Conservation (phyloP, 371 early-diverging fungal genomes). For the Funneliformis caledonium region DNA sequence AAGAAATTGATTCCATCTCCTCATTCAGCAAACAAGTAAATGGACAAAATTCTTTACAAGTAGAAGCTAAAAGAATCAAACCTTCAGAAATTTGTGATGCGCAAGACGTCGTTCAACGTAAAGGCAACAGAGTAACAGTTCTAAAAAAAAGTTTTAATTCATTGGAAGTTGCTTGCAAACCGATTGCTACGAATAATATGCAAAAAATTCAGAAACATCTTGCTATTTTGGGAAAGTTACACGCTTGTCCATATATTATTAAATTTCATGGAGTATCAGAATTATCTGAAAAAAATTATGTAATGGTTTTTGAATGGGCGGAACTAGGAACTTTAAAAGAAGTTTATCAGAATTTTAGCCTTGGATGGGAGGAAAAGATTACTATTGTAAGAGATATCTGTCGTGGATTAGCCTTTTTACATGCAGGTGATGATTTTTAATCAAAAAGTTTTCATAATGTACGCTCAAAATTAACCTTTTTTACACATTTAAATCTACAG, state of each 20-base stretch:
- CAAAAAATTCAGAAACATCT: background rate
- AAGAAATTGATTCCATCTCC: background rate
- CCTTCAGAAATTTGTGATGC: background rate
- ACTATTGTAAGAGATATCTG: constrained; percentile 1
- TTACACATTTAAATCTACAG: background rate
- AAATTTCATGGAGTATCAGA: constrained; percentile 25
- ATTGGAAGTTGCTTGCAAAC: constrained; percentile 5
- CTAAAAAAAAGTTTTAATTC: background rate
- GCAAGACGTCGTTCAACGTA: background rate
- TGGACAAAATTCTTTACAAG: background rate
- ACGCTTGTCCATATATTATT: constrained; percentile 16
- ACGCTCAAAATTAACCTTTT: background rate
- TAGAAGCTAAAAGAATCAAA: background rate
- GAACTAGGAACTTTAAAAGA: constrained; percentile 17
- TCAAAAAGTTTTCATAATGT: background rate
- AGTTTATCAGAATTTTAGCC: background rate
- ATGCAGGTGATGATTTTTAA: background rate
- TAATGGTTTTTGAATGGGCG: constrained; percentile 37
- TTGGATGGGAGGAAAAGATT: constrained; percentile 1
- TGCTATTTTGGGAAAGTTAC: constrained; percentile 15
- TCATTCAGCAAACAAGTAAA: background rate
- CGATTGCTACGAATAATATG: background rate
- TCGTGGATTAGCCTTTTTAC: constrained; percentile 30
- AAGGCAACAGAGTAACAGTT: background rate
- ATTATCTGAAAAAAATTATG: background rate